These are phyloP conservation scores for Corniculantispora saksenae DNA, from an alignment of 2,329 filamentous ascomycete species.

Conservation along the genomic window DNA sequence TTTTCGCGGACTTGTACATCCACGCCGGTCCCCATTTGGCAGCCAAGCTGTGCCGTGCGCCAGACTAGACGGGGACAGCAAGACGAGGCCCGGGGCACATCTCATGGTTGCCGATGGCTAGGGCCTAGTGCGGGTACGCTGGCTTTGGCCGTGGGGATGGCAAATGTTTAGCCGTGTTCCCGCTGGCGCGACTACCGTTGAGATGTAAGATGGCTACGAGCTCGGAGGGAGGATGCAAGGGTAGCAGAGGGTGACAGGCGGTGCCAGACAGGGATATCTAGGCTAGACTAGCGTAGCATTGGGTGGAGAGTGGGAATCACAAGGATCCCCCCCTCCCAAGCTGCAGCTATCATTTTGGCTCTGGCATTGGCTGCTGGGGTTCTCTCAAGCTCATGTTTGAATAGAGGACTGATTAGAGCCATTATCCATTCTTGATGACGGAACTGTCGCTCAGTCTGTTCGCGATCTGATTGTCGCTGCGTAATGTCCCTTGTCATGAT, in stretches of 20 bases:
- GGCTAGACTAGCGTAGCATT: conserved; percentile 10
- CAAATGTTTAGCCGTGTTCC: conserved; percentile 14
- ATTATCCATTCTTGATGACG: too few relatives aligned
- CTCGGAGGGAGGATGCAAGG: conserved; percentile 20
- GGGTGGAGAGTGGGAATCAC: conserved; percentile 16
- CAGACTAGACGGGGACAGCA: background rate
- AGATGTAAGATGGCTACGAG: conserved; percentile 15
- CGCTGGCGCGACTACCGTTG: conserved; percentile 19
- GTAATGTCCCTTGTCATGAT: background rate
- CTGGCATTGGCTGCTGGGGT: background rate
- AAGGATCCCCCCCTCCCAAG: conserved; percentile 11
- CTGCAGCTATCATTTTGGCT: conserved; percentile 1
- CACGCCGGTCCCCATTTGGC: background rate
- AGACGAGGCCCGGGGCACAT: background rate
- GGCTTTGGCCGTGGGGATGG: background rate
- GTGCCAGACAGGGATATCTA: conserved; percentile 16
- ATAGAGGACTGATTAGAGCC: background rate
- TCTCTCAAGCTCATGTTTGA: background rate
- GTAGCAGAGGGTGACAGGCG: conserved; percentile 18
- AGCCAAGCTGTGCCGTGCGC: conserved; percentile 11
- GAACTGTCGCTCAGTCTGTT: background rate
- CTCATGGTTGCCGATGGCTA: conserved; percentile 10
- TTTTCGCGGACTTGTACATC: background rate
- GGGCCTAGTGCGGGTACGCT: conserved; percentile 7
- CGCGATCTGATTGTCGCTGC: background rate